Percentiles rank a stretch among this genome's conserved stretches.
These are phyloP conservation scores for Casuarina glauca DNA, from an alignment of 306 rosid genomes.

Conservation along the genomic window DNA sequence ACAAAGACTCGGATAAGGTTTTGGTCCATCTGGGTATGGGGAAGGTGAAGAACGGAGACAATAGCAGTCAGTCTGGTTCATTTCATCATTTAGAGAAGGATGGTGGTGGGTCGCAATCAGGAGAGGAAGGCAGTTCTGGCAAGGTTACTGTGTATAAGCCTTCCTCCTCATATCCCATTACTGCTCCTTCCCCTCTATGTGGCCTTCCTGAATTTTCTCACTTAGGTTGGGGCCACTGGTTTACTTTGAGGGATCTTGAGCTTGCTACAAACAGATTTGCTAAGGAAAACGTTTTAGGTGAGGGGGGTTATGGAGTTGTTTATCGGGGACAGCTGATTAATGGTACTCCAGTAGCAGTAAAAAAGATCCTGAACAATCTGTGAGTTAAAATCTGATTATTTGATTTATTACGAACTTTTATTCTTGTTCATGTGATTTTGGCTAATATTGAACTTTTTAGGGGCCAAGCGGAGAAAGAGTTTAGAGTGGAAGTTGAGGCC, in stretches of 20 bases:
- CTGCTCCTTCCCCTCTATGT: conserved; percentile 81
- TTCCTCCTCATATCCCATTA: conserved; percentile 61
- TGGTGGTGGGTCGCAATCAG: conserved; percentile 64
- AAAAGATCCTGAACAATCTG: conserved; percentile 92
- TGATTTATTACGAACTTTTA: conserved; percentile 17
- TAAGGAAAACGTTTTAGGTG: conserved; percentile 78
- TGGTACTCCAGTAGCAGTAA: conserved; percentile 90
- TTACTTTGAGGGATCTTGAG: conserved; percentile 90
- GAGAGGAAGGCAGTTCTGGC: conserved; percentile 84
- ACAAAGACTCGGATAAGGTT: conserved; percentile 74
- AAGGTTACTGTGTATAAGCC: conserved; percentile 48
- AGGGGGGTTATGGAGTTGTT: conserved; percentile 98
- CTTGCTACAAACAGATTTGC: conserved; percentile 79
- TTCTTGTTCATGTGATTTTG: conserved; percentile 22
- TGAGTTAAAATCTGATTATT: conserved; percentile 44
- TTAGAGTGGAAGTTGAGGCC: conserved; percentile 94
- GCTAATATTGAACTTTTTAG: conserved; percentile 42
- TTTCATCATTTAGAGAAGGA: conserved; percentile 62
- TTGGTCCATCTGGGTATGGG: conserved; percentile 77
- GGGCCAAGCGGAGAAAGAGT: conserved; percentile 96
- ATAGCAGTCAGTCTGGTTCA: conserved; percentile 65
- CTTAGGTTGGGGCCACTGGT: conserved; percentile 99
- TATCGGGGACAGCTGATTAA: conserved; percentile 75
- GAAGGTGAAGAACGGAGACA: conserved; percentile 61
- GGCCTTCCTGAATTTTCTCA: conserved; percentile 92